Evolutionary conservation across 208 protist genomes (phyloP), one percentile per base, ranked within the genome.

Genomic region (Wallacemonas collosoma): DNA sequence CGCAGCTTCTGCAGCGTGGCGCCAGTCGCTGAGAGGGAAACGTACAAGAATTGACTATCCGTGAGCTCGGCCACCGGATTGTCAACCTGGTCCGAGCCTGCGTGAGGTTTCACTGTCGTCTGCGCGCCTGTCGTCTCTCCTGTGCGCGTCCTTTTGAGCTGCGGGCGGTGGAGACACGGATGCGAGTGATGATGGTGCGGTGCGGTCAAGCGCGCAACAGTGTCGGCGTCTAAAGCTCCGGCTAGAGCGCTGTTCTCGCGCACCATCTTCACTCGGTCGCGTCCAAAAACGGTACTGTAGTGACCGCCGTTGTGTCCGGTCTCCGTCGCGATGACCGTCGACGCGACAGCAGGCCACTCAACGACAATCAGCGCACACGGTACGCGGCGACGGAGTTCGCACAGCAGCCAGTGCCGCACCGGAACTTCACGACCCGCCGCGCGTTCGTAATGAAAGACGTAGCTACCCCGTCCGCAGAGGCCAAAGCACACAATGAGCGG

Each of bases 401-500:
- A 81, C 40, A 92, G 77, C 12, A 90, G 57, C 76, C 85, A 88
- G 65, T 85, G 67, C 2, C 58, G 76, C 11, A 94, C 69, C 14
- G 87, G 87, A 8, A 85, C 67, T 35, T 69, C 39, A 48, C 70
- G 66, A 12, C 85, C 87, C 0, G 79, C 77, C 6, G 85, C 82
- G 17, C 85, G 81, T 72, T 92, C 89, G 38, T 81, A 79, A 55
- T 89, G 83, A 64, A 86, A 73, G 14, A 88, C 15, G 64, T 83
- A 81, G 63, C 71, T 79, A 3, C 65, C 74, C 11, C 68, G 76
- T 3, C 86, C 88, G 36, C 72, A 62, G 44, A 77, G 58, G 2
- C 86, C 82, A 9, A 88, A 78, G 11, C 87, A 76, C 26, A 94
- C 62, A 12, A 91, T 75, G 51, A 94, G 77, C 5, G 89, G 89